Conservation (phyloP, 192 early-diverging fungal species). For the Coemansia biformis region DNA sequence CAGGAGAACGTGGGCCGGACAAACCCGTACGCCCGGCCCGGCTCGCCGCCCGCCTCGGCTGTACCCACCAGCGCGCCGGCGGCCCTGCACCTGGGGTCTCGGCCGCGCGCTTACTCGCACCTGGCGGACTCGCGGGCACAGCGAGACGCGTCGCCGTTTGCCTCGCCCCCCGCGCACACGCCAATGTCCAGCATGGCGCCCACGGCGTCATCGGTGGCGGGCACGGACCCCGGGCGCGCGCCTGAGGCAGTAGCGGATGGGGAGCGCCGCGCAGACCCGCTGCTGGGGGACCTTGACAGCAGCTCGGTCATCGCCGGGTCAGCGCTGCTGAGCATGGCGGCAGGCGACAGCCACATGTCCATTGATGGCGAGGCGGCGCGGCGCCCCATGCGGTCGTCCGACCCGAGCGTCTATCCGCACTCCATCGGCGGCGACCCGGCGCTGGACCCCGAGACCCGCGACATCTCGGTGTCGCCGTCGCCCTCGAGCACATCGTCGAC, state of each 20-base stretch:
- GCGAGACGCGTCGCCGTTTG: constrained; percentile 39
- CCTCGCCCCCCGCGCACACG: constrained; percentile 6
- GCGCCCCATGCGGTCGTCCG: constrained; percentile 33
- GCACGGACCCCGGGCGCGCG: background rate
- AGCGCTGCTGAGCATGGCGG: constrained; percentile 50
- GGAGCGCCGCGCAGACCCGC: constrained; percentile 4
- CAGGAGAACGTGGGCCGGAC: constrained; percentile 33
- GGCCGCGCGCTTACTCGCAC: constrained; percentile 47
- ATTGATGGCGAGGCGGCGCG: constrained; percentile 7
- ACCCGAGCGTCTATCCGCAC: constrained; percentile 39
- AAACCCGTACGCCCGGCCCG: constrained; percentile 16
- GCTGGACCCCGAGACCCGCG: constrained; percentile 33
- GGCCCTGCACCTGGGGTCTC: constrained; percentile 9
- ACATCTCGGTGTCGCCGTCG: constrained; percentile 47
- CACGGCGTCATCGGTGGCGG: constrained; percentile 3
- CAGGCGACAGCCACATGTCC: constrained; percentile 25
- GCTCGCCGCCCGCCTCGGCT: constrained; percentile 15
- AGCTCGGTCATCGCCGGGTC: constrained; percentile 48
- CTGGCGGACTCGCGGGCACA: constrained; percentile 28
- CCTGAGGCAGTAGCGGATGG: no score
- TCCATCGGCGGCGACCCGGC: constrained; percentile 9
- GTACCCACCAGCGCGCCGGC: background rate
- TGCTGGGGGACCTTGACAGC: constrained; percentile 29
- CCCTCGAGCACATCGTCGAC: constrained; percentile 25
- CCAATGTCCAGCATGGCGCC: background rate